phyloP scores from a whole-genome alignment of 192 early-diverging fungal genomes.

The Pilobolus umbonatus region DNA sequence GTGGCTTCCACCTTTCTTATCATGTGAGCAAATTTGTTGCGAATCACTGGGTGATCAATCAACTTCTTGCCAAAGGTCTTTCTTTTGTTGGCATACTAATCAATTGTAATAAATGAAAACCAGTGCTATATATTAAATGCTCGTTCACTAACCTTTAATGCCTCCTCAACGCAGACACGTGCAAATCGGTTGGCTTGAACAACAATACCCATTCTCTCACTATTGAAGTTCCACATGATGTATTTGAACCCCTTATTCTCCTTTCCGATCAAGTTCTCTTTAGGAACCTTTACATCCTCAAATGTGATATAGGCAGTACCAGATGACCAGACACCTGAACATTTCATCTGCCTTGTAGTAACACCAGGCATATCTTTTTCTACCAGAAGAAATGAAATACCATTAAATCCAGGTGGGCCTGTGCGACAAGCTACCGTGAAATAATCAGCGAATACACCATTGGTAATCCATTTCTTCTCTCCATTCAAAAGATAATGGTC shows the following conservation, averaged over 20 bases:
- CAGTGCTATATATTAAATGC: background rate
- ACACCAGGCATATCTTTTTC: constrained; percentile 71
- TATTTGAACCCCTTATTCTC: constrained; percentile 83
- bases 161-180: constrained; percentile 82
- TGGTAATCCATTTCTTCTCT: constrained; percentile 83
- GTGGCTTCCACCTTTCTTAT: constrained; percentile 79
- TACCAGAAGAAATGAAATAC: constrained; percentile 70
- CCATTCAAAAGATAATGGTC: constrained; percentile 76
- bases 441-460: constrained; percentile 77
- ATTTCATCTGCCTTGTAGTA: constrained; percentile 76
- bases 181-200: constrained; percentile 84
- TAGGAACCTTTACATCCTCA: constrained; percentile 85
- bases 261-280: constrained; percentile 80
- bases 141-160: too few relatives aligned
- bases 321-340: constrained; percentile 77
- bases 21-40: constrained; percentile 81
- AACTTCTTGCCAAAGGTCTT: constrained; percentile 85
- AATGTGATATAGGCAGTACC: constrained; percentile 73
- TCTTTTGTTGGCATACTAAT: constrained; percentile 80
- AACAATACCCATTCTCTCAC: constrained; percentile 78
- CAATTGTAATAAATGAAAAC: background rate
- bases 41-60: constrained; percentile 80
- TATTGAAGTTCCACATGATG: constrained; percentile 61
- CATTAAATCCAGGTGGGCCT: constrained; percentile 72
- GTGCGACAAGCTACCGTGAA: constrained; percentile 80